Base-by-base conservation (phyloP, 495 filamentous ascomycete species). In the Talaromyces proteolyticus region DNA sequence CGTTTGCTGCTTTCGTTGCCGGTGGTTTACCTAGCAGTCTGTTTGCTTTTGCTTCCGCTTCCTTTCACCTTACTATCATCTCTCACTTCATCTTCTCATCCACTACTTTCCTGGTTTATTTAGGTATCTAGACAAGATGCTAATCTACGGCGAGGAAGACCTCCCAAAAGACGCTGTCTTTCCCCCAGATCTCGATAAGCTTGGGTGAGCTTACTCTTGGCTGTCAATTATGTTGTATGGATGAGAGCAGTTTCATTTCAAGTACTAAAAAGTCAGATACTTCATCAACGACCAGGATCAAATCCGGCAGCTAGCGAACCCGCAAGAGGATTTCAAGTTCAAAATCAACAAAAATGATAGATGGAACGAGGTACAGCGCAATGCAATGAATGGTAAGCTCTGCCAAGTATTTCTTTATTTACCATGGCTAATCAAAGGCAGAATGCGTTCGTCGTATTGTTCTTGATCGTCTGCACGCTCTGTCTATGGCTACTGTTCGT, bases 81-180 rank as follows among this genome's bases (percentile, higher is more conserved):
- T 49, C 34, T 42, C 22, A 20, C 8, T 16, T 49, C 36, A 42
- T 47, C 22, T 22, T 21, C 29, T 26, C 34, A 54, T 17, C 34
- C 42, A 3, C 16, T 46, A n/a, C 4, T 29, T 5, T 44, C 19
- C 6, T 16, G 5, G 8, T 44, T 11, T 5, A 7, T n/a, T 41
- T 41, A 7, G n/a, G 7, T 6, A 41, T 3, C 18, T 22, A 26
- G 49, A n/a, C n/a, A 40, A 56, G 64, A 91, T 94, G 89, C 92
- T 90, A 71, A 80, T 59, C 81, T 84, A 53, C 64, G 71, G 51
- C 66, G 73, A 66, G 66, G 69, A 54, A 64, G 78, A 72, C 72
- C 80, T 95, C 5, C 88, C 87, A n/a, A 50, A 68, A 18, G 91
- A 94, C 57, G 79, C 86, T 3, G 47, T 66, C 12, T 92, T 84